Evolutionary conservation across 2,329 filamentous ascomycete species (phyloP).

Genomic region (Bipolaris zeicola): DNA sequence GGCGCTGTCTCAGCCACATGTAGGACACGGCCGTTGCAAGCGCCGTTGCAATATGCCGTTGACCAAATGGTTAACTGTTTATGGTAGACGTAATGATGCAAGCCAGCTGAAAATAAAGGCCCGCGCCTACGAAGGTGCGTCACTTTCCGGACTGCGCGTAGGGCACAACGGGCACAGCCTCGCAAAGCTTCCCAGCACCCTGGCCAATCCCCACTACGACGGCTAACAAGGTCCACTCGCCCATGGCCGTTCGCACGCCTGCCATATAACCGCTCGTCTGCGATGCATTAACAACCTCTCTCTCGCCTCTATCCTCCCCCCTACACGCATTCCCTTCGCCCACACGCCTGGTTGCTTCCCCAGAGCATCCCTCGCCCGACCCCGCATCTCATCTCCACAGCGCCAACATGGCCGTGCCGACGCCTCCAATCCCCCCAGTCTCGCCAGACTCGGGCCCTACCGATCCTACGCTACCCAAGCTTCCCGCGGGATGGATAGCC

Average conservation of each 20-base stretch:
- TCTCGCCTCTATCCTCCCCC: neutral
- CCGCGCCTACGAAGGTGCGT: conserved; percentile 17
- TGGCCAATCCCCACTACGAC: conserved; percentile 23
- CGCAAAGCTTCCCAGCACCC: conserved; percentile 10
- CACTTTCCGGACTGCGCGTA: conserved; percentile 10
- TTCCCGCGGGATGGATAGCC: conserved; percentile 49
- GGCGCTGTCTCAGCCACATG: conserved; percentile 11
- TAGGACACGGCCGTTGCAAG: neutral
- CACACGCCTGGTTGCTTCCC: neutral
- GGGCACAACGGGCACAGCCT: conserved; percentile 24
- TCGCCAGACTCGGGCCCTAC: conserved; percentile 49
- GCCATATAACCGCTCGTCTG: conserved; percentile 30
- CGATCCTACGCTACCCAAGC: conserved; percentile 45
- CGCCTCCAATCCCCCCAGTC: conserved; percentile 44
- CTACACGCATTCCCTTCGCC: neutral
- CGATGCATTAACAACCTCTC: conserved; percentile 12
- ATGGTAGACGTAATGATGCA: conserved; percentile 5
- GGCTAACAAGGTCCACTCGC: conserved; percentile 27
- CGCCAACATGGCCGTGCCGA: conserved; percentile 41
- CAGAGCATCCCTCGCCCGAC: conserved; percentile 1
- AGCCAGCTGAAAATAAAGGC: conserved; percentile 18
- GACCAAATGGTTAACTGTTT: conserved; percentile 5
- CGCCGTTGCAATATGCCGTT: neutral
- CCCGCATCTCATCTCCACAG: conserved; percentile 12
- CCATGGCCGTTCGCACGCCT: conserved; percentile 22